Base-by-base conservation (phyloP, 2,329 filamentous ascomycete species). In the Parasarocladium wereldwijsianum region DNA sequence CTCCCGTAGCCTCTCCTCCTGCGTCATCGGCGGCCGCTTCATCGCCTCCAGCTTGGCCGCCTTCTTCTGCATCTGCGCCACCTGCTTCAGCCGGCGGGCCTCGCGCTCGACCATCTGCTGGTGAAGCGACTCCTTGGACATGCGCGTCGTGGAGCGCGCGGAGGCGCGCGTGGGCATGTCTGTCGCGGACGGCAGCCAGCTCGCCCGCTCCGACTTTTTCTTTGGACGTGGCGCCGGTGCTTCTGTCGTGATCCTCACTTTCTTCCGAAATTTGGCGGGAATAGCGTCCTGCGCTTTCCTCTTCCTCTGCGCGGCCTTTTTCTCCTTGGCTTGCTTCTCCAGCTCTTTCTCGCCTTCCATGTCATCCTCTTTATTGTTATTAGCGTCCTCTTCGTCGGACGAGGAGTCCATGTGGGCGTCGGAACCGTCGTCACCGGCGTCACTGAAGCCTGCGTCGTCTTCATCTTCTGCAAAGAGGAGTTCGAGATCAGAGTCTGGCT, bases 341-440 rank as follows among this genome's bases (percentile, higher is more conserved):
- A 98, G 52, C 53, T 93, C 84, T 43, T 76, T 79, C 55, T 98
- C 90, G 19, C 90, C 90, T 33, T 83, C 81, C 4, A 90, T 52
- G 24, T 93, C 83, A 40, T 90, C 66, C 7, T 18, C 34, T 10
- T 9, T 24, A 17, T 47, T 50, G 32, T 52, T 55, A 21, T 57
- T 52, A 34, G 77, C 63, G 36, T 92, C 83, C 28, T 90, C 83
- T 26, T 85, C 79, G 38, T 83, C 80, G 0, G 75, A 82, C 0
- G 83, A 92, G 10, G 80, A 86, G 44, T 92, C 84, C 60, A 94
- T 77, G 26, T 82, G 76, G 40, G 82, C 75, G 47, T 94, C 87
- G 2, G 78, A 82, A 3, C 60, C 70, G 32, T 69, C 68, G 8
- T 65, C 66, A 26, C 71, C 76, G 6, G 65, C 70, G 43, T 85